Conservation (phyloP, 352 stramenopile species). For the Pythium volutum region DNA sequence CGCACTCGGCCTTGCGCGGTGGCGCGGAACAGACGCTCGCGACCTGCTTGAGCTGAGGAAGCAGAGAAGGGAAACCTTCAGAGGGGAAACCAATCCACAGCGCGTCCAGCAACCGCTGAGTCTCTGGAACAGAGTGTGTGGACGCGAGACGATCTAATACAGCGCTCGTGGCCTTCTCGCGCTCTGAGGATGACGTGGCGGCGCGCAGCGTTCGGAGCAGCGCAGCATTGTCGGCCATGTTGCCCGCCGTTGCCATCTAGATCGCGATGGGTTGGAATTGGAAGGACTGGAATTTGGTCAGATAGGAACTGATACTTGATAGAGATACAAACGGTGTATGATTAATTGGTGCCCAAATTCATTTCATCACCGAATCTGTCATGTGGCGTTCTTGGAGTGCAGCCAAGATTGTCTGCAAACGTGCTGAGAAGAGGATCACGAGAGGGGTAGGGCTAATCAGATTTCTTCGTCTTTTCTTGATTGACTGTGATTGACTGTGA, state of each 20-base stretch:
- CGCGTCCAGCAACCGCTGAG: constrained; percentile 12
- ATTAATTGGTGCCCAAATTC: background rate
- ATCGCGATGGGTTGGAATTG: background rate
- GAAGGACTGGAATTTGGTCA: background rate
- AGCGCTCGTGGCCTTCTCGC: background rate
- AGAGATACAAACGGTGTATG: background rate
- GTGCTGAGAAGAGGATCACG: background rate
- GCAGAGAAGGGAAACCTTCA: background rate
- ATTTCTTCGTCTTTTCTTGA: background rate
- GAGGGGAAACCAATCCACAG: background rate
- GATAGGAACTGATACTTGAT: background rate
- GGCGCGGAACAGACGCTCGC: constrained; percentile 44
- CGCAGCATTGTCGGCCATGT: background rate
- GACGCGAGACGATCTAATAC: constrained; percentile 10
- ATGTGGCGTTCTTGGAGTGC: background rate
- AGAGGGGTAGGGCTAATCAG: background rate
- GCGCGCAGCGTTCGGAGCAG: background rate
- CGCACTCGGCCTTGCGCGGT: constrained; percentile 43
- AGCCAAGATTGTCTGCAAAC: background rate
- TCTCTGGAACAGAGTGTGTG: constrained; percentile 7
- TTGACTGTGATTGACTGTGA: too few species aligned
- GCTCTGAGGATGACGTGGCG: background rate
- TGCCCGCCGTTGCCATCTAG: background rate
- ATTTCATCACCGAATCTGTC: background rate
- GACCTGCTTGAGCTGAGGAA: constrained; percentile 33